Evolutionary conservation across 257 asterid species (phyloP), one percentile per base, ranked within the genome.

Genomic region (Lycium ferocissimum): DNA sequence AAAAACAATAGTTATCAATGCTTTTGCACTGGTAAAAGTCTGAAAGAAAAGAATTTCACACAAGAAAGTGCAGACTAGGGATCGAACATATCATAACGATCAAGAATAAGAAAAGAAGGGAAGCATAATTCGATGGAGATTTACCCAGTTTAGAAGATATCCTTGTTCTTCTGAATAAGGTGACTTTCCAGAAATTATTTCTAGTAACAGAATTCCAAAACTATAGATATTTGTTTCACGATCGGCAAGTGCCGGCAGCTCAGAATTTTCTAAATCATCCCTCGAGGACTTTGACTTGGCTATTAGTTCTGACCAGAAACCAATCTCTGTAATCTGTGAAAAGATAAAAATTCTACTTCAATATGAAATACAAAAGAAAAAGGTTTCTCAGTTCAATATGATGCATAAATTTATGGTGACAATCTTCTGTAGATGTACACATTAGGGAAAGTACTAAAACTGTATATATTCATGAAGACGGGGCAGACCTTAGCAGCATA

Each of bases 401-500:
- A 8, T 9, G 26, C 7, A 63, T 9, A 63, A 22, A 3, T 63
- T 22, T 20, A 33, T 9, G 13, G 2, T 63, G 6, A 63, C 38
- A 20, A 66, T 66, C 45, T 35, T 66, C 43, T 33, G 45, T 9
- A 66, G 45, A 66, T 66, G 45, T 14, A n/a, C 14, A 33, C 22
- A 49, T 54, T 20, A 76, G 9, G 70, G 70, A 4, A 51, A 75
- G 14, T 45, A 75, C 61, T 5, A 47, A 49, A 38, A 37, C 5
- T 8, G 26, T 82, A 47, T 75, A 49, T 20, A 49, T 75, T 75
- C 61, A 22, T n/a, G 38, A 85, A 66, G 69, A 84, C 26, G 83
- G n/a, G 63, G 49, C 92, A 66, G 90, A 97, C 99, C 90, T 97
- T 97, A 83, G 99, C 97, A 57, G 99, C 99, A 90, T 93, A 97